Evolutionary conservation across 2,329 filamentous ascomycete genomes (phyloP).

Genomic region (Penicillium sp.): DNA sequence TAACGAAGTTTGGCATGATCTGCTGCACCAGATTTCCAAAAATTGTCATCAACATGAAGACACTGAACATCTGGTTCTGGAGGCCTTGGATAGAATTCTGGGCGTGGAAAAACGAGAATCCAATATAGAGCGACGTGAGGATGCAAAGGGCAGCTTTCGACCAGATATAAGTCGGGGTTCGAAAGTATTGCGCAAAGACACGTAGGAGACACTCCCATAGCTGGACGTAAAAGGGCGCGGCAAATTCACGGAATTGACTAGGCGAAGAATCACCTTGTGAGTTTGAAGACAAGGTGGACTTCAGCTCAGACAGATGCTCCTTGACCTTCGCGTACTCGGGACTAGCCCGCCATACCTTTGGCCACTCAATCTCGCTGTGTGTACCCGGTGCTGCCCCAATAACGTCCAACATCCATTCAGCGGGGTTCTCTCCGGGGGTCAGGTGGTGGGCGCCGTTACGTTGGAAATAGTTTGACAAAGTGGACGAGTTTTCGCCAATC

Average conservation of each 20-base stretch:
- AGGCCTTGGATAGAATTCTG: conserved; percentile 66
- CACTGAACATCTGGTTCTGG: conserved; percentile 76
- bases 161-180: conserved; percentile 49
- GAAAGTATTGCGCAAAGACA: not conserved
- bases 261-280: conserved; percentile 14
- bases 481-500: conserved; percentile 51
- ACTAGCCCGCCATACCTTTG: conserved; percentile 32
- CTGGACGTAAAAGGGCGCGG: conserved; percentile 45
- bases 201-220: not conserved
- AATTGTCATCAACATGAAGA: conserved; percentile 63
- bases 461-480: conserved; percentile 55
- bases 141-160: conserved; percentile 65
- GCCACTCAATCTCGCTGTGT: conserved; percentile 55
- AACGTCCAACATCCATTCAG: conserved; percentile 60
- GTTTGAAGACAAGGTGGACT: conserved; percentile 48
- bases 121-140: conserved; percentile 60
- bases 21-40: conserved; percentile 50
- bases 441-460: conserved; percentile 43
- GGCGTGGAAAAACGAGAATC: conserved; percentile 68
- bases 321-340: not conserved
- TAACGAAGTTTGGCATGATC: conserved; percentile 48
- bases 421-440: conserved; percentile 37
- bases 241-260: conserved; percentile 55
- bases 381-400: conserved; percentile 55
- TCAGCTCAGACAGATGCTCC: conserved; percentile 40